phyloP scores from a whole-genome alignment of 192 early-diverging fungal species.

The Lobulomyces angularis region DNA sequence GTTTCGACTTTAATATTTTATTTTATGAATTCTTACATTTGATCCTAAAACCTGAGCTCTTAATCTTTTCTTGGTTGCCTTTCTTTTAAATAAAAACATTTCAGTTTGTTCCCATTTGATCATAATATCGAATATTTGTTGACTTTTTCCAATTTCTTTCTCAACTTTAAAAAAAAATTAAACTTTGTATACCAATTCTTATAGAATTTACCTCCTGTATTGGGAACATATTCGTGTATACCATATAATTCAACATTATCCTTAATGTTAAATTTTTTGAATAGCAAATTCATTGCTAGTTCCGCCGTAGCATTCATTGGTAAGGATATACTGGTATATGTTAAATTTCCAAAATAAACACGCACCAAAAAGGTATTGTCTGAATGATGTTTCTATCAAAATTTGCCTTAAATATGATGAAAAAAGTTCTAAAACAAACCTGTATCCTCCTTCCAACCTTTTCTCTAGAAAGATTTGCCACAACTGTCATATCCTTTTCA shows the following conservation, averaged over 20 bases:
- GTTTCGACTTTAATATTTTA: neutral
- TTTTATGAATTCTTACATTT: neutral
- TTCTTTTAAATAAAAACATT: conserved; percentile 29
- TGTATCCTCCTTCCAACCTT: conserved; percentile 7
- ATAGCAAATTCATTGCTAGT: conserved; percentile 9
- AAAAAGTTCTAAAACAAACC: neutral
- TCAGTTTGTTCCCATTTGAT: conserved; percentile 16
- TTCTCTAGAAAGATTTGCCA: conserved; percentile 9
- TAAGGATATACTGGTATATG: conserved; percentile 23
- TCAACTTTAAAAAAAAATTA: conserved; percentile 8
- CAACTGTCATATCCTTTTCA: conserved; percentile 12
- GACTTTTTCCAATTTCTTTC: conserved; percentile 12
- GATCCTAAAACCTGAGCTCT: too few species aligned
- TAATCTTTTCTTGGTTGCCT: too few species aligned
- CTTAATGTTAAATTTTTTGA: conserved; percentile 28
- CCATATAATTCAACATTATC: conserved; percentile 19
- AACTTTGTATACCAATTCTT: neutral
- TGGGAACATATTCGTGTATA: conserved; percentile 14
- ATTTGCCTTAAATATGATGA: conserved; percentile 6
- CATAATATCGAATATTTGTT: conserved; percentile 26
- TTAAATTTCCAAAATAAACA: conserved; percentile 33
- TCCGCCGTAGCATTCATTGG: conserved; percentile 13
- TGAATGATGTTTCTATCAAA: conserved; percentile 3
- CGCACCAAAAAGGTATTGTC: conserved; percentile 14
- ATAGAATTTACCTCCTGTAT: conserved; percentile 9